Evolutionary conservation across 768 basidiomycete species (phyloP).

Genomic region (Suillus spraguei): DNA sequence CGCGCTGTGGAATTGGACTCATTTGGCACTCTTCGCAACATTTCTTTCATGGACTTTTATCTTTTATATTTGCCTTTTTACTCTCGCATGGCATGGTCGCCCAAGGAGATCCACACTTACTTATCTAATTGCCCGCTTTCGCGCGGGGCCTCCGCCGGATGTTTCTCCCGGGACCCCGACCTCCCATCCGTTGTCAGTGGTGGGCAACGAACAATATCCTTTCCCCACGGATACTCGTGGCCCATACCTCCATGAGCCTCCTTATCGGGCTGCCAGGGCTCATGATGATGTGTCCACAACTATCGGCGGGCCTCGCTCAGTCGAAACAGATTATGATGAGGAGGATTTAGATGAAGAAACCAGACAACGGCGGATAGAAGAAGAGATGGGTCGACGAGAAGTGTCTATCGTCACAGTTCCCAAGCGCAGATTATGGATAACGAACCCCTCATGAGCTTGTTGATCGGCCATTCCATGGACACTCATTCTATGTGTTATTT

Average conservation of each 20-base stretch:
- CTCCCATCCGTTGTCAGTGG: constrained; percentile 43
- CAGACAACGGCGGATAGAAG: constrained; percentile 74
- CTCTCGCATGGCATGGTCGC: constrained; percentile 58
- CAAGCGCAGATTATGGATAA: constrained; percentile 71
- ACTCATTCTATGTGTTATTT: constrained; percentile 8
- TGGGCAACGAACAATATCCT: constrained; percentile 43
- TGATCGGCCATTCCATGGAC: constrained; percentile 4
- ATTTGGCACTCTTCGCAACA: constrained; percentile 57
- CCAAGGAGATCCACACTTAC: constrained; percentile 62
- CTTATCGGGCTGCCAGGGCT: constrained; percentile 47
- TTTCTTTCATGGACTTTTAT: constrained; percentile 63
- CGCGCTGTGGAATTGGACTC: constrained; percentile 59
- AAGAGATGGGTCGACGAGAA: constrained; percentile 80
- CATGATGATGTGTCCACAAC: constrained; percentile 45
- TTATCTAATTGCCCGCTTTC: constrained; percentile 47
- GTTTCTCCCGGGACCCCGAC: constrained; percentile 38
- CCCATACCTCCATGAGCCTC: constrained; percentile 72
- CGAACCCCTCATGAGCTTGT: constrained; percentile 56
- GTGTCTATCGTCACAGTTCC: constrained; percentile 82
- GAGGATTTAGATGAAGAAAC: constrained; percentile 77
- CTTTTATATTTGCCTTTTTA: constrained; percentile 58
- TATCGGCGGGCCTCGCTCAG: constrained; percentile 48
- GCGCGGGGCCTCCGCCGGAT: constrained; percentile 31
- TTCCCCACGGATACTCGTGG: constrained; percentile 50
- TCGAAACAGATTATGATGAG: constrained; percentile 61